Percentiles rank a stretch among this genome's conserved stretches.
Conservation (phyloP, 495 filamentous ascomycete species). For the Mytilinidion resinicola region DNA sequence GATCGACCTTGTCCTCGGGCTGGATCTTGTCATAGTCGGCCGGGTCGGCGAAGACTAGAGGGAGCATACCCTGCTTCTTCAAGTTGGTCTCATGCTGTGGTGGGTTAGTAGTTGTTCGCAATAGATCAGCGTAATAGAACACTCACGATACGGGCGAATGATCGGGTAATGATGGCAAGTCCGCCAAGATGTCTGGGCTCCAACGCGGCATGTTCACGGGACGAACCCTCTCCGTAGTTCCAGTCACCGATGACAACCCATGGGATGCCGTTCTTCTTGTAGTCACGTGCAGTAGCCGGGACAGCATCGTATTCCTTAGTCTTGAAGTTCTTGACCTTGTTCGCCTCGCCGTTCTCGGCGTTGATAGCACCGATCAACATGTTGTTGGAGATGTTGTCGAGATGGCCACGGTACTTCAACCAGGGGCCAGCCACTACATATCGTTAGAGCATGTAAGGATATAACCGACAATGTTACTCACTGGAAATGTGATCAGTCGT, state of each 20-base stretch:
- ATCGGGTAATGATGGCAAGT: constrained; percentile 91
- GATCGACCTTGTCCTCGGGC: constrained; percentile 84
- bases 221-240: constrained; percentile 98
- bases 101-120: constrained; percentile 13
- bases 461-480: constrained; percentile 19
- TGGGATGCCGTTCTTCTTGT: constrained; percentile 90
- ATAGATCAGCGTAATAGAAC: background rate
- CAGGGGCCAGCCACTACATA: constrained; percentile 79
- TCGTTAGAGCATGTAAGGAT: background rate
- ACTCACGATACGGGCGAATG: constrained; percentile 87
- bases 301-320: constrained; percentile 80
- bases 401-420: constrained; percentile 99
- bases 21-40: constrained; percentile 97
- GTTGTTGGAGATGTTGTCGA: constrained; percentile 99
- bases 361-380: constrained; percentile 99
- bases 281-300: constrained; percentile 91
- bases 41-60: constrained; percentile 87
- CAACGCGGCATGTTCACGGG: constrained; percentile 94
- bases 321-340: constrained; percentile 92
- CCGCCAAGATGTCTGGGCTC: constrained; percentile 97
- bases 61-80: constrained; percentile 99
- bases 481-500: constrained; percentile 99
- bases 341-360: constrained; percentile 90
- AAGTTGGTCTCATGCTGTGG: constrained; percentile 90
- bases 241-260: constrained; percentile 99